Evolutionary conservation across 106 monocot species (phyloP), one percentile per base, ranked within the genome.

Genomic region (Cymbidium sinense): DNA sequence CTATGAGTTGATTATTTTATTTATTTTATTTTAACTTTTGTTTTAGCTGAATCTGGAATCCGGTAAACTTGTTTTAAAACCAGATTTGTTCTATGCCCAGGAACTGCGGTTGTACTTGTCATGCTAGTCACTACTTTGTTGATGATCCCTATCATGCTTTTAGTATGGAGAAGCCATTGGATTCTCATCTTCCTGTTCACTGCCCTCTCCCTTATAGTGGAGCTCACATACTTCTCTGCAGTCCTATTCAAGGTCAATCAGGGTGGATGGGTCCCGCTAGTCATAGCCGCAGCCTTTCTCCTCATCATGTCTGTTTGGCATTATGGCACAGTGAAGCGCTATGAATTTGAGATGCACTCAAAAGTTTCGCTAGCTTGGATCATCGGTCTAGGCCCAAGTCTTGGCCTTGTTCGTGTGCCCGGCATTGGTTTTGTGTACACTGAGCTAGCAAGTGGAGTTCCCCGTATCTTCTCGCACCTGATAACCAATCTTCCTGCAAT

Each of bases 351-450:
- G 86, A 81, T 93, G 79, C 91, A 96, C 39, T 86, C 91, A 76
- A 87, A 85, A 55, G 96, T 96, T n/a, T 91, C 96, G 2, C 78
- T 96, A 91, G 93, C 93, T 15, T 96, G 96, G 96, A 91, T 96
- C 70, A 70, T 96, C 28, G 91, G 96, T 36, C 86, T 96, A 0
- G 93, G 96, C 28, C 93, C 96, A 20, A 87, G 96, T 73, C 84
- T 96, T 0, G 96, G 96, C 41, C 76, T 96, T n/a, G 96, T 96
- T 9, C 83, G 96, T 1, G 96, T 96, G 18, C 96, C 96, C 0
- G 96, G 96, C 23, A 83, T 96, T 0, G 96, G 96, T 30, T 89
- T 96, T 18, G 89, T 96, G 9, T 96, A 96, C 84, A 93, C 95
- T 3, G 90, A 96, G 50, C 80, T 96, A 52, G 83, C 93, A 27